A percentile compares a stretch with the other conserved stretches of the same genome.
These are phyloP conservation scores for Teratosphaeria gauchensis DNA, from an alignment of 2,329 filamentous ascomycete species.

Conservation along the genomic window DNA sequence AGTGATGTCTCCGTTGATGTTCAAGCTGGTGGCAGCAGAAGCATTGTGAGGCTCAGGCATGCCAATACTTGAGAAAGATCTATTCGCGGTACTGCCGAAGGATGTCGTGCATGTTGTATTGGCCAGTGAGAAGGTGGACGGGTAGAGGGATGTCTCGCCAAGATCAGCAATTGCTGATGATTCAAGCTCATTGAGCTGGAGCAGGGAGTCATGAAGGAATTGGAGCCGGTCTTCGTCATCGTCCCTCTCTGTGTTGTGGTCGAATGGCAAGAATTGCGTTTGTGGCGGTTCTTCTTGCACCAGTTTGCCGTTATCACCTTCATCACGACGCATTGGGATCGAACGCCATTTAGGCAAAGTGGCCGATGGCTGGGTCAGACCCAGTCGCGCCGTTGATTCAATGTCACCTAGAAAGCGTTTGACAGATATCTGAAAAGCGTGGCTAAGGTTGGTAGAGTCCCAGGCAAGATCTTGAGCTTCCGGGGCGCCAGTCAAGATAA, in stretches of 20 bases:
- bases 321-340: not conserved
- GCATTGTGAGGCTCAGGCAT: not conserved
- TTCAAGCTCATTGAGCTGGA: constrained; percentile 55
- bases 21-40: not conserved
- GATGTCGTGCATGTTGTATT: constrained; percentile 14
- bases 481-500: constrained; percentile 56
- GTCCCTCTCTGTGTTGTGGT: constrained; percentile 1
- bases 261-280: constrained; percentile 22
- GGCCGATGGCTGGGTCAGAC: not conserved
- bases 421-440: constrained; percentile 30
- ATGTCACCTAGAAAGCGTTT: constrained; percentile 10
- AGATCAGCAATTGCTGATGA: constrained; percentile 47
- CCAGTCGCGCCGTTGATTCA: not conserved
- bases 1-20: constrained; percentile 32
- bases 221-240: constrained; percentile 32
- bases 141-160: constrained; percentile 5
- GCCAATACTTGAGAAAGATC: not conserved
- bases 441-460: constrained; percentile 41
- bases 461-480: constrained; percentile 44
- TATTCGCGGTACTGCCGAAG: constrained; percentile 13
- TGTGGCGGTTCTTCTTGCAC: not conserved
- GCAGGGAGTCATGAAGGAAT: constrained; percentile 72
- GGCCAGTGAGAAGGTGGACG: constrained; percentile 12
- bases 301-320: not conserved
- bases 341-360: not conserved